Conservation (phyloP, 345 rosid species). For the Microthlaspi erraticum region DNA sequence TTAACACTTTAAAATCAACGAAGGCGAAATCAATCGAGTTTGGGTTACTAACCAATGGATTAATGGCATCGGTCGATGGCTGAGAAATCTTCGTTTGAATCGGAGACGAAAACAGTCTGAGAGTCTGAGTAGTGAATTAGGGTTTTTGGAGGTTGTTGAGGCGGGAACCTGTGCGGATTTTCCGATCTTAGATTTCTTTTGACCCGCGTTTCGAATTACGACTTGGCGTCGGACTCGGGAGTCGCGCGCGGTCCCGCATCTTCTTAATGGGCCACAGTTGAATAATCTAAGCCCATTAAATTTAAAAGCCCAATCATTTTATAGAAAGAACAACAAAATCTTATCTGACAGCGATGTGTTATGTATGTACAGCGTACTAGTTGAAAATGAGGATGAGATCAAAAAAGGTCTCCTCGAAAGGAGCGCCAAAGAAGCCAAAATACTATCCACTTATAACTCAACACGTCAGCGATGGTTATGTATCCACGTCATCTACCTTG, state of each 20-base stretch:
- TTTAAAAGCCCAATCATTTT: background rate
- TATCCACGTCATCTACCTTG: conserved; percentile 37
- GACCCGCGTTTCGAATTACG: conserved; percentile 50
- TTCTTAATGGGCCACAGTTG: background rate
- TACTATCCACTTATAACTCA: conserved; percentile 34
- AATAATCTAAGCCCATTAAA: background rate
- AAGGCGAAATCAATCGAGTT: background rate
- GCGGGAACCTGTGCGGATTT: conserved; percentile 55
- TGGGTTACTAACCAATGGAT: conserved; percentile 34
- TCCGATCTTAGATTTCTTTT: conserved; percentile 45
- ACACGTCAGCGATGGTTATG: conserved; percentile 43
- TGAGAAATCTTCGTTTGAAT: conserved; percentile 2
- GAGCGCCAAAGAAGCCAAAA: conserved; percentile 52
- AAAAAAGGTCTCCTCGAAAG: conserved; percentile 37
- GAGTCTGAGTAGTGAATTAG: conserved; percentile 10
- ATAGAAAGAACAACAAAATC: background rate
- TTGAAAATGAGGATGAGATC: background rate
- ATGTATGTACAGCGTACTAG: background rate
- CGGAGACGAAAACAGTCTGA: background rate
- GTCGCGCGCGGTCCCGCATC: conserved; percentile 28
- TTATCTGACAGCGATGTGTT: background rate
- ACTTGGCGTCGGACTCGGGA: conserved; percentile 38
- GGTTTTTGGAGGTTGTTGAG: conserved; percentile 37
- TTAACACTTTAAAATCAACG: conserved; percentile 25
- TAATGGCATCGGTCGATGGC: conserved; percentile 25